Percentiles rank a stretch among this genome's conserved stretches.
Evolutionary conservation across 768 basidiomycete genomes (phyloP).

Genomic region (Amylocystis lapponica): DNA sequence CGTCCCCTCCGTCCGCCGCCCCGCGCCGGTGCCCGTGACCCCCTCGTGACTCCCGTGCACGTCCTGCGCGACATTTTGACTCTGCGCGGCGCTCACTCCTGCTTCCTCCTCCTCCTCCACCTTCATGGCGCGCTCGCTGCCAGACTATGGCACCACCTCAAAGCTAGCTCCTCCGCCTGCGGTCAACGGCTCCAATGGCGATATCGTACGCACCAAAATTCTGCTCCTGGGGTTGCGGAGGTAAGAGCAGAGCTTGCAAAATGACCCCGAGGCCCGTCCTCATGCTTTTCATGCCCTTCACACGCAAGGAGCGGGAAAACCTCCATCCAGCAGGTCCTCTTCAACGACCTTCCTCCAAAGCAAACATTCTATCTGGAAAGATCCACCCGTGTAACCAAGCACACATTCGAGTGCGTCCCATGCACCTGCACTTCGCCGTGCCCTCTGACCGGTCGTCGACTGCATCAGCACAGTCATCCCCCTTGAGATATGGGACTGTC

Average conservation of each 20-base stretch:
- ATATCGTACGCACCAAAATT: constrained; percentile 52
- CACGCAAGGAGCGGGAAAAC: constrained; percentile 80
- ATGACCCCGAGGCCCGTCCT: background rate
- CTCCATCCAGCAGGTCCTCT: constrained; percentile 87
- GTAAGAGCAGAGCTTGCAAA: too few relatives aligned
- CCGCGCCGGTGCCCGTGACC: background rate
- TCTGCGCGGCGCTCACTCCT: too few relatives aligned
- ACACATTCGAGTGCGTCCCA: constrained; percentile 69
- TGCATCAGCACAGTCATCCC: constrained; percentile 77
- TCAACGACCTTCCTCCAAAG: constrained; percentile 76
- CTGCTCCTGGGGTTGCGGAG: constrained; percentile 69
- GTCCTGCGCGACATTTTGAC: too few relatives aligned
- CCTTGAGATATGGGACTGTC: constrained; percentile 94
- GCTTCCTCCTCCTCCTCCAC: too few relatives aligned
- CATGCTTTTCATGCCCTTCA: constrained; percentile 2
- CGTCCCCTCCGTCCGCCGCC: background rate
- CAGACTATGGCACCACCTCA: background rate
- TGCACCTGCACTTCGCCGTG: constrained; percentile 4
- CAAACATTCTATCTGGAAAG: constrained; percentile 89
- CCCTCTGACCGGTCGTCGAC: constrained; percentile 1
- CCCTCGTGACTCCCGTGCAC: too few relatives aligned
- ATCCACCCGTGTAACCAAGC: constrained; percentile 71
- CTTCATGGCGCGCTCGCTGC: too few relatives aligned
- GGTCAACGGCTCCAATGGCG: background rate
- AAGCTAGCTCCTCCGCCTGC: background rate